Percentiles rank a stretch among this genome's conserved stretches.
These are phyloP conservation scores for Prunella vulgaris DNA, from an alignment of 257 asterid species.

Conservation along the genomic window DNA sequence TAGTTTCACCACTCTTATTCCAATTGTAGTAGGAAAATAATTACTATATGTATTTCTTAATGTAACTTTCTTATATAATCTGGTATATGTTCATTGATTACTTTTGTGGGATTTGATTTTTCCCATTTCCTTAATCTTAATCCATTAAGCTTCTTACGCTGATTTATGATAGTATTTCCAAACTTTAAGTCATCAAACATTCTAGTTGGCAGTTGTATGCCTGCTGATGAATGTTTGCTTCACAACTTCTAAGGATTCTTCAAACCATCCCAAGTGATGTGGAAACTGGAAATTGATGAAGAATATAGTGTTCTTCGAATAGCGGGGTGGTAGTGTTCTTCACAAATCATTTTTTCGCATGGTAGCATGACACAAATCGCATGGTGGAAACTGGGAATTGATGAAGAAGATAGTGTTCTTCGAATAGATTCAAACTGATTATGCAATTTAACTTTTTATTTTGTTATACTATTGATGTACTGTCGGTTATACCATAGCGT, in stretches of 20 bases:
- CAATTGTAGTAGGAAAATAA: not conserved
- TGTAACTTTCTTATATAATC: too few species aligned
- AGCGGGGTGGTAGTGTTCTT: too few species aligned
- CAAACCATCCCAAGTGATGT: slow-evolving; percentile 50
- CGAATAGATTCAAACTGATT: too few species aligned
- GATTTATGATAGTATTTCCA: not conserved
- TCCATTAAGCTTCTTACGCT: not conserved
- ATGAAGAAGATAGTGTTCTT: too few species aligned
- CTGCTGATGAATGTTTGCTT: slow-evolving; percentile 59
- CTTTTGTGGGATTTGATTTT: not conserved
- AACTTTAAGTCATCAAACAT: not conserved
- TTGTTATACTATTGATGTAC: too few species aligned
- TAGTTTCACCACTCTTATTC: not conserved
- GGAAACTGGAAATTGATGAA: slow-evolving; percentile 38
- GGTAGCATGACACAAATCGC: too few species aligned
- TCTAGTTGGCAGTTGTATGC: slow-evolving; percentile 16
- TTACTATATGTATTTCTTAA: not conserved
- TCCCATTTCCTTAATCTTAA: not conserved
- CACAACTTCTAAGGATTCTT: slow-evolving; percentile 59
- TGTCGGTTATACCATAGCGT: too few species aligned
- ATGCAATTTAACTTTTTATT: too few species aligned
- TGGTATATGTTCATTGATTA: not conserved
- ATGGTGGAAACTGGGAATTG: too few species aligned
- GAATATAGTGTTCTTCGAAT: too few species aligned
- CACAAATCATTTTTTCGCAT: too few species aligned